A percentile compares a stretch with the other conserved stretches of the same genome.
These are phyloP conservation scores for Trichoderma arundinaceum DNA, from an alignment of 2,329 filamentous ascomycete species.

Conservation along the genomic window DNA sequence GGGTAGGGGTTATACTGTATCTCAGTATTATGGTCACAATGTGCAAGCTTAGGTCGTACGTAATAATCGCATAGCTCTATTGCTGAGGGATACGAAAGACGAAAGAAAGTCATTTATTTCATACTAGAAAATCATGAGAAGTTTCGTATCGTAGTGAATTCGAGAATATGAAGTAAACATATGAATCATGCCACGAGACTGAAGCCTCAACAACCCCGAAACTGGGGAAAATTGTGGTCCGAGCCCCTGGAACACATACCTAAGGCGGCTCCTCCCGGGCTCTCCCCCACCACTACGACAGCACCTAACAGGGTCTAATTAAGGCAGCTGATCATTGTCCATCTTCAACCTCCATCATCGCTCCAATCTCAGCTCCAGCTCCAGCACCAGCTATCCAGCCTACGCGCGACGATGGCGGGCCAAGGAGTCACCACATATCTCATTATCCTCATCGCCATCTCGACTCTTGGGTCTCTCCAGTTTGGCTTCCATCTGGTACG, in stretches of 20 bases:
- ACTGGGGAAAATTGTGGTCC: neutral
- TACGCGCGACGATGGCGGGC: conserved; percentile 41
- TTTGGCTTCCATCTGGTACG: conserved; percentile 91
- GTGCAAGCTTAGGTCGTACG: too few species aligned
- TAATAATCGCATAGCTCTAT: too few species aligned
- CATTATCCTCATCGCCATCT: conserved; percentile 73
- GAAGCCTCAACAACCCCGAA: neutral
- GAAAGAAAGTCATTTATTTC: too few species aligned
- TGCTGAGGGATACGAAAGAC: too few species aligned
- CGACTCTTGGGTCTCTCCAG: conserved; percentile 86
- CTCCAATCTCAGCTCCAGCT: neutral
- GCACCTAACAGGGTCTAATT: neutral
- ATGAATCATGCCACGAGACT: neutral
- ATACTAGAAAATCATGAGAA: too few species aligned
- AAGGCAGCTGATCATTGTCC: conserved; percentile 12
- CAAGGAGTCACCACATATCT: conserved; percentile 69
- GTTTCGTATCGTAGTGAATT: too few species aligned
- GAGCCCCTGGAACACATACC: neutral
- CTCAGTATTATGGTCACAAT: too few species aligned
- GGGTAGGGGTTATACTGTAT: too few species aligned
- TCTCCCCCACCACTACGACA: neutral
- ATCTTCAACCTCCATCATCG: conserved; percentile 9
- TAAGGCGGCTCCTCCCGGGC: neutral
- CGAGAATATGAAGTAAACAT: neutral
- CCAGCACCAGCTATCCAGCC: conserved; percentile 4